Conservation (phyloP, 176 grass and related monocot genomes). For the maize (Zea mays) region Zm-B73-REFERENCE-NAM-5.0 NC_050103.1:2998001-2998500, state of each 20-base stretch:
- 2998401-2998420: no score
- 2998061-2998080: no score
- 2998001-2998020: no score
- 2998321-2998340: neutral
- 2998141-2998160: slow-evolving; percentile 25
- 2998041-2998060: no score
- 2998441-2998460: no score
- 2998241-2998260: no score
- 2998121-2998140: neutral
- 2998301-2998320: neutral
- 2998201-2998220: slow-evolving; percentile 13
- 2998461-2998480: neutral
- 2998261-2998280: neutral
- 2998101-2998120: no score
- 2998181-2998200: neutral
- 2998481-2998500: neutral
- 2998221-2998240: no score
- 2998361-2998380: slow-evolving; percentile 3
- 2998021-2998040: no score
- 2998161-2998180: slow-evolving; percentile 42
- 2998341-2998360: neutral
- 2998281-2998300: slow-evolving; percentile 3
- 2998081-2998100: no score
- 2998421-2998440: slow-evolving; percentile 12
- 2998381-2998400: neutral